These are phyloP conservation scores for Ceratocystis albifundus DNA, from an alignment of 2,329 filamentous ascomycete genomes.

Conservation along the genomic window DNA sequence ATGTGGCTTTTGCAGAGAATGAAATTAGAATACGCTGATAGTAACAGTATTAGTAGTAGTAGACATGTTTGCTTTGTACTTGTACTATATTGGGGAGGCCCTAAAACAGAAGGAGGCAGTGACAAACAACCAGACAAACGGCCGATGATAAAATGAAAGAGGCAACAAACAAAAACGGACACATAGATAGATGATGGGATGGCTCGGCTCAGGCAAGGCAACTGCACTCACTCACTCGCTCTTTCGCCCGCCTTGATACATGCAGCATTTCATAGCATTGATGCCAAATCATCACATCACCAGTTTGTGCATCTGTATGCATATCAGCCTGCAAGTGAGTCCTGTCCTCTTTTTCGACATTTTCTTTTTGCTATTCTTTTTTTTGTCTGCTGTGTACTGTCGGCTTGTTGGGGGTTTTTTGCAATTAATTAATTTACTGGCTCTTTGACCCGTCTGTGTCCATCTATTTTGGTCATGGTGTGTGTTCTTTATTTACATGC, in stretches of 20 bases:
- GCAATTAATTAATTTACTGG: not conserved
- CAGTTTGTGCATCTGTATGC: not conserved
- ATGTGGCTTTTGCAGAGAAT: not conserved
- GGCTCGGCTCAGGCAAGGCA: not conserved
- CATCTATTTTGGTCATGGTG: not conserved
- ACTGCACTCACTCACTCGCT: too few relatives aligned
- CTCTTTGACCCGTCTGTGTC: conserved; percentile 1
- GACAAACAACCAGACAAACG: not conserved
- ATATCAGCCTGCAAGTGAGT: too few relatives aligned
- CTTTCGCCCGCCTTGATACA: too few relatives aligned
- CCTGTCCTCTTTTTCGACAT: not conserved
- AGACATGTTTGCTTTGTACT: not conserved
- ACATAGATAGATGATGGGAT: too few relatives aligned
- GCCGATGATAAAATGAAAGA: not conserved
- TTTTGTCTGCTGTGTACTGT: too few relatives aligned
- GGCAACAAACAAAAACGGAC: not conserved
- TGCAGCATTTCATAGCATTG: too few relatives aligned
- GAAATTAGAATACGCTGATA: not conserved
- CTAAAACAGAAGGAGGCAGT: not conserved
- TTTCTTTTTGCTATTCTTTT: not conserved
- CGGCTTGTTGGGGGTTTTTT: too few relatives aligned
- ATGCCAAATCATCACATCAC: too few relatives aligned
- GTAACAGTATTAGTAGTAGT: too few relatives aligned
- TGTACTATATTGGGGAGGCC: not conserved
- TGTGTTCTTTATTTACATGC: not conserved